These are phyloP conservation scores for Patellaria atrata DNA, from an alignment of 495 filamentous ascomycete species.

Conservation along the genomic window DNA sequence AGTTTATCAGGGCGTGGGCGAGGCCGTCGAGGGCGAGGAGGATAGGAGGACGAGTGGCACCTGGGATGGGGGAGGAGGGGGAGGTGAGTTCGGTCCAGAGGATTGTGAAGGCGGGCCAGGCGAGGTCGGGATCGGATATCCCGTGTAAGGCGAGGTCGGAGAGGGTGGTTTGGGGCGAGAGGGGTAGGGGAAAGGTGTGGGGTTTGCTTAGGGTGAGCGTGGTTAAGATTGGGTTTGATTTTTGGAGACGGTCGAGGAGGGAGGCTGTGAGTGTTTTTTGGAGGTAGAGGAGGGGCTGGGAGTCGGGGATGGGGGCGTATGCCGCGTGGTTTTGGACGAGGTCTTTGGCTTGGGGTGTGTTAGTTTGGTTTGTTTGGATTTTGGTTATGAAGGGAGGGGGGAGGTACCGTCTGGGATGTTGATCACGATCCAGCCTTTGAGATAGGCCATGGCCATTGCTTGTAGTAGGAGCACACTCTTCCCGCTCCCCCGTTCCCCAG, in stretches of 20 bases:
- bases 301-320: conserved; percentile 54
- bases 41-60: conserved; percentile 51
- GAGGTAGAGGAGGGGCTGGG: conserved; percentile 47
- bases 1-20: conserved; percentile 58
- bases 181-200: conserved; percentile 44
- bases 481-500: conserved; percentile 57
- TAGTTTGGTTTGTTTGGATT: neutral
- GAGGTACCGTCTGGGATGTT: conserved; percentile 75
- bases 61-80: conserved; percentile 26
- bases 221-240: conserved; percentile 56
- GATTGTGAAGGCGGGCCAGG: conserved; percentile 70
- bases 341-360: conserved; percentile 50
- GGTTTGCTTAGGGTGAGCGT: conserved; percentile 40
- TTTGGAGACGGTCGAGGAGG: conserved; percentile 52
- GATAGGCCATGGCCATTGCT: conserved; percentile 64
- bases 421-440: conserved; percentile 79
- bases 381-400: conserved; percentile 3
- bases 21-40: conserved; percentile 68
- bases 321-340: conserved; percentile 62
- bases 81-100: conserved; percentile 64
- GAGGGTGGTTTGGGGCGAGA: conserved; percentile 47
- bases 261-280: conserved; percentile 63
- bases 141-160: conserved; percentile 54
- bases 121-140: conserved; percentile 53
- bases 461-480: conserved; percentile 81